These are phyloP conservation scores for Lodderomyces beijingensis DNA, from an alignment of 1,139 yeast genomes.

Conservation along the genomic window DNA sequence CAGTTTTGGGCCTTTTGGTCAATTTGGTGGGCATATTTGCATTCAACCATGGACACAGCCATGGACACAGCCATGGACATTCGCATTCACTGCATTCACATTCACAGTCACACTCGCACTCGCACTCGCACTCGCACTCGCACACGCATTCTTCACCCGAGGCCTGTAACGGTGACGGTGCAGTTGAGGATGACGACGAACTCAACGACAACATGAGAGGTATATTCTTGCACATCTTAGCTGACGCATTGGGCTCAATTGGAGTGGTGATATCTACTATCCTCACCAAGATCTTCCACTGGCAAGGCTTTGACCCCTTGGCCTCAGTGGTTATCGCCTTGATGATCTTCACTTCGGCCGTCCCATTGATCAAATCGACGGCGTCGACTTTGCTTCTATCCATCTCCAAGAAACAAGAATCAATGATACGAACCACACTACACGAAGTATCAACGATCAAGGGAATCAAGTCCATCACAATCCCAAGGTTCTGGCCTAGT, in stretches of 20 bases:
- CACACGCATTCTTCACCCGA: conserved; percentile 14
- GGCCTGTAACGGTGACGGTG: background rate
- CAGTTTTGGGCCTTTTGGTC: conserved; percentile 78
- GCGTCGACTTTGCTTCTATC: conserved; percentile 69
- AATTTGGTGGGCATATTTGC: conserved; percentile 92
- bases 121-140: conserved; percentile 15
- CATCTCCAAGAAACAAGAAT: conserved; percentile 52
- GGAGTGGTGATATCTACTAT: conserved; percentile 90
- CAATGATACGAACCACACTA: conserved; percentile 55
- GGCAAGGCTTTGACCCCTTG: conserved; percentile 80
- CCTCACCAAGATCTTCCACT: conserved; percentile 52
- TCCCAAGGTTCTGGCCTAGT: conserved; percentile 89
- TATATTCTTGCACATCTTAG: conserved; percentile 84
- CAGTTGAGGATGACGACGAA: conserved; percentile 10
- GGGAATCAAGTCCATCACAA: conserved; percentile 81
- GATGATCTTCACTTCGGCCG: conserved; percentile 72
- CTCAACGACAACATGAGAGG: conserved; percentile 91
- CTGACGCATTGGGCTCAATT: conserved; percentile 94
- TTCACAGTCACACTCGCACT: conserved; percentile 26
- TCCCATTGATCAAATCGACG: conserved; percentile 80
- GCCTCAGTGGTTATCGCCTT: conserved; percentile 86
- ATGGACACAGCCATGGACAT: conserved; percentile 34
- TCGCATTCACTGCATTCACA: conserved; percentile 29
- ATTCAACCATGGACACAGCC: conserved; percentile 72
- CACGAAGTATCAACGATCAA: conserved; percentile 64